Evolutionary conservation across 2,329 filamentous ascomycete species (phyloP), one percentile per base, ranked within the genome.

Genomic region (Botrytis fragariae): DNA sequence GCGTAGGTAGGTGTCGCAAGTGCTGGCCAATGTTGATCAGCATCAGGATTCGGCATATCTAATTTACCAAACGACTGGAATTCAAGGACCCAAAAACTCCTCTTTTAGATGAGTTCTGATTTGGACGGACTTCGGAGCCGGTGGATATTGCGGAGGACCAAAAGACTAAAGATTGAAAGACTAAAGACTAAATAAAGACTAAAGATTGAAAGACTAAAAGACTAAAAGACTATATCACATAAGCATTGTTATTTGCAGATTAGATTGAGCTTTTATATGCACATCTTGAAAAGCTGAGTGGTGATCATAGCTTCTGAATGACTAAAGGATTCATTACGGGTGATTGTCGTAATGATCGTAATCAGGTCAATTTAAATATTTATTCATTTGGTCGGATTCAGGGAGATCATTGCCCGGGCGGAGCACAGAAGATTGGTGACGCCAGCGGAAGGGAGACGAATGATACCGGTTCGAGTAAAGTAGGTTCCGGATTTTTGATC

Each of bases 11-110:
- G 44, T 32, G 37, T 37, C 32, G 45, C 32, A 18, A 67, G 45
- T 37, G n/a, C 45, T 39, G n/a, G 39, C 45, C 10, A 22, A 42
- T 57, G 35, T 32, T 68, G 35, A 68, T 42, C 65, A 57, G 51
- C 51, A 57, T 57, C n/a, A 57, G 16, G 51, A 29, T 57, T n/a
- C 60, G 29, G 48, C 48, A 68, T 42, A 25, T 64, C 44, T 20
- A 64, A 71, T 71, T 54, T 71, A 71, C 69, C 69, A 64, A 64
- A 51, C 69, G 59, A 39, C 69, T 71, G 69, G 69, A 32, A 64
- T 29, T 42, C 32, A 42, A 51, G 65, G 45, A 29, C 45, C 64
- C 64, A 35, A 37, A 51, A 35, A 14, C 32, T 54, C 7, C 37
- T 67, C 44, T 39, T 29, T 25, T 45, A 51, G 1, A 8, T 54